These are phyloP conservation scores for Pichia sp. DNA, from an alignment of 1,139 yeast genomes.

Conservation along the genomic window DNA sequence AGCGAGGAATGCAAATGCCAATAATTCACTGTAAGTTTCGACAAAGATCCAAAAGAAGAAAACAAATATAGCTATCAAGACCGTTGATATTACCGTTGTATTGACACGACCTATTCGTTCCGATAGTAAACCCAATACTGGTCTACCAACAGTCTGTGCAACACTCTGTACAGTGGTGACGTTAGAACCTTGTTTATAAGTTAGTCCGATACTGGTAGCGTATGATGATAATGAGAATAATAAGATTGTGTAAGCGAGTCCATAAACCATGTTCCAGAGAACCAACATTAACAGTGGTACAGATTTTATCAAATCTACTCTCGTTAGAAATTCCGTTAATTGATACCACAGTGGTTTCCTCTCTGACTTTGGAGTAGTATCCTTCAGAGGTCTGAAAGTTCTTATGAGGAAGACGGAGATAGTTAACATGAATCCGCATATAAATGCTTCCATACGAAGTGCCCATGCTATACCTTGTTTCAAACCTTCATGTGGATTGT, in stretches of 20 bases:
- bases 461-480: conserved; percentile 65
- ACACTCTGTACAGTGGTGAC: conserved; percentile 58
- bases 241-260: conserved; percentile 44
- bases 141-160: conserved; percentile 63
- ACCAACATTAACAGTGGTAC: conserved; percentile 37
- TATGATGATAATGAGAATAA: conserved; percentile 57
- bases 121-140: conserved; percentile 49
- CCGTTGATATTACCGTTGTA: conserved; percentile 32
- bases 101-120: conserved; percentile 56
- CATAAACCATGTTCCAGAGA: conserved; percentile 49
- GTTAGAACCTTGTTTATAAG: conserved; percentile 47
- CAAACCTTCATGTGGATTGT: conserved; percentile 19
- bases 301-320: conserved; percentile 11
- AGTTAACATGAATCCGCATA: conserved; percentile 30
- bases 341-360: conserved; percentile 19
- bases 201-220: conserved; percentile 52
- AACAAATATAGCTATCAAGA: conserved; percentile 25
- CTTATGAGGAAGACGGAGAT: conserved; percentile 37
- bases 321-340: conserved; percentile 7
- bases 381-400: conserved; percentile 35
- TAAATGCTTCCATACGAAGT: conserved; percentile 48
- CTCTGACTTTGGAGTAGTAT: conserved; percentile 17
- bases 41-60: conserved; percentile 50
- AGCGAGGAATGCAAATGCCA: conserved; percentile 45
- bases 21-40: conserved; percentile 39